phyloP scores from a whole-genome alignment of 75 land plant genomes.

The Adiantum capillusveneris region DNA sequence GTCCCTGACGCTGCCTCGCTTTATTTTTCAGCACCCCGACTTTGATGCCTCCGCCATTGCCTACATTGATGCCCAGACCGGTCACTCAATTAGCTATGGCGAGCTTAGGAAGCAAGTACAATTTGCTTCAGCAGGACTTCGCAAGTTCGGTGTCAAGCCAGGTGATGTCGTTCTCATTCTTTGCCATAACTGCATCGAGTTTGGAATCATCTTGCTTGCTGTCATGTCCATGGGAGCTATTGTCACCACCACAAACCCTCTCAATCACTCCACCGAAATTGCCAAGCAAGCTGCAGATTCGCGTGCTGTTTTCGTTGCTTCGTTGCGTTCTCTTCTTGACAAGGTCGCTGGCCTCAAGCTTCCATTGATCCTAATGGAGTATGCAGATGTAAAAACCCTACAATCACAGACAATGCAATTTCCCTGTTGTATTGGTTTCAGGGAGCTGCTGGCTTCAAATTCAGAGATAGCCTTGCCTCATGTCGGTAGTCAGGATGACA shows the following conservation, averaged over 20 bases:
- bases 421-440: too few species aligned
- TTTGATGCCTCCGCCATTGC: slow-evolving; percentile 28
- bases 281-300: slow-evolving; percentile 67
- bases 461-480: too few species aligned
- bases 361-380: background rate
- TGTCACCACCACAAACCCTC: slow-evolving; percentile 87
- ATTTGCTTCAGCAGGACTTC: slow-evolving; percentile 24
- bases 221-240: slow-evolving; percentile 71
- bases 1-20: slow-evolving; percentile 19
- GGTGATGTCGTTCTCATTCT: slow-evolving; percentile 82
- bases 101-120: slow-evolving; percentile 25
- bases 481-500: slow-evolving; percentile 24
- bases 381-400: too few species aligned
- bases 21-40: slow-evolving; percentile 26
- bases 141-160: slow-evolving; percentile 25
- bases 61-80: slow-evolving; percentile 66
- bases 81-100: slow-evolving; percentile 40
- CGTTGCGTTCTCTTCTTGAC: slow-evolving; percentile 29
- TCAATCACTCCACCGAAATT: slow-evolving; percentile 77
- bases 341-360: slow-evolving; percentile 18
- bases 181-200: slow-evolving; percentile 75
- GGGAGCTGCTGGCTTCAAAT: too few species aligned
- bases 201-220: slow-evolving; percentile 62
- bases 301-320: slow-evolving; percentile 46
- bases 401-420: too few species aligned